Evolutionary conservation across 192 early-diverging fungal genomes (phyloP).

Genomic region (Rhizoclosmatium globosum): DNA sequence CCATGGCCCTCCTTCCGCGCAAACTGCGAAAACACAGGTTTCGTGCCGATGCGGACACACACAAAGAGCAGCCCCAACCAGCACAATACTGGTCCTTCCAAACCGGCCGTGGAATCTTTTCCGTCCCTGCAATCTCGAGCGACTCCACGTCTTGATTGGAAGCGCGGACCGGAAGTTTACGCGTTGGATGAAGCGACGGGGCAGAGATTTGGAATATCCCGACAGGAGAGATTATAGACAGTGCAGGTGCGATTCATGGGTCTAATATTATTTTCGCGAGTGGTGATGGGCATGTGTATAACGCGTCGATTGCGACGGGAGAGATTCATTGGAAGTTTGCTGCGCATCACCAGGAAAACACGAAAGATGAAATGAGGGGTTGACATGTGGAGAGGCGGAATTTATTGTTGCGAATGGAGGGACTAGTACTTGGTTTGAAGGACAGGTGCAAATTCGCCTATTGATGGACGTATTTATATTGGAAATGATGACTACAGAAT

Average conservation of each 20-base stretch:
- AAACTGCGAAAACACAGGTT: slow-evolving; percentile 34
- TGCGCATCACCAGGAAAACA: slow-evolving; percentile 18
- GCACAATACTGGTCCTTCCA: slow-evolving; percentile 29
- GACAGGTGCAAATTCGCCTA: slow-evolving; percentile 25
- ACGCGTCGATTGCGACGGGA: slow-evolving; percentile 17
- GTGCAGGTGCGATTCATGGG: slow-evolving; percentile 3
- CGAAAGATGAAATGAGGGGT: slow-evolving; percentile 13
- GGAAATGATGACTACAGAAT: slow-evolving; percentile 38
- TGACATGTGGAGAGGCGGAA: slow-evolving; percentile 16
- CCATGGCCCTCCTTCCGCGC: slow-evolving; percentile 30
- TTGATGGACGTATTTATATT: slow-evolving; percentile 29
- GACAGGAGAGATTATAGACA: slow-evolving; percentile 30
- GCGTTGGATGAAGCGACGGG: slow-evolving; percentile 25
- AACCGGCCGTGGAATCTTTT: slow-evolving; percentile 35
- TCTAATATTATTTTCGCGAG: slow-evolving; percentile 26
- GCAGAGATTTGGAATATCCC: slow-evolving; percentile 12
- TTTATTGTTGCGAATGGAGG: slow-evolving; percentile 20
- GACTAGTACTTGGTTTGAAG: slow-evolving; percentile 34
- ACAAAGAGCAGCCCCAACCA: neutral
- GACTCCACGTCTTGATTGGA: slow-evolving; percentile 21
- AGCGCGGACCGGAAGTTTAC: slow-evolving; percentile 29
- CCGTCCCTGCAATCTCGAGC: slow-evolving; percentile 20
- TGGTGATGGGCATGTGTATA: slow-evolving; percentile 32
- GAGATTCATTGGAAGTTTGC: slow-evolving; percentile 28
- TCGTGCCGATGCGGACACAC: slow-evolving; percentile 4